Evolutionary conservation across 176 grass and related monocot species (phyloP).

Genomic region (Juncus inflexus): DNA sequence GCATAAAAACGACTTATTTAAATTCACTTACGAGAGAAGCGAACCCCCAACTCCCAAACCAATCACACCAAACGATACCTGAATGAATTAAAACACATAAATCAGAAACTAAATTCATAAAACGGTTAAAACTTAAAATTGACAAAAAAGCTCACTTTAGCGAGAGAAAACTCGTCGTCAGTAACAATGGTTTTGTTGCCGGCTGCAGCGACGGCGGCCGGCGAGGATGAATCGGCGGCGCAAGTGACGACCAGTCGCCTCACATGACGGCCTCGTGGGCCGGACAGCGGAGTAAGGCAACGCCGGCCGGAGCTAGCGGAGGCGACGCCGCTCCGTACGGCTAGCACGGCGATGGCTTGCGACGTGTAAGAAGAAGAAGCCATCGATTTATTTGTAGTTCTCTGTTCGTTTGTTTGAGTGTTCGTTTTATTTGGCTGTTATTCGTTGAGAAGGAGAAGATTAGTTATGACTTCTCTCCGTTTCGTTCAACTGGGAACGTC

Average conservation of each 20-base stretch:
- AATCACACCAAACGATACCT: constrained; percentile 93
- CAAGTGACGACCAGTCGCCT: constrained; percentile 28
- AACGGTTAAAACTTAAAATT: not conserved
- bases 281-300: not conserved
- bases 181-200: constrained; percentile 44
- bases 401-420: not conserved
- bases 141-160: constrained; percentile 42
- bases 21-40: constrained; percentile 71
- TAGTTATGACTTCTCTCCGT: not conserved
- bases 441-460: not conserved
- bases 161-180: constrained; percentile 74
- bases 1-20: not conserved
- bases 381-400: constrained; percentile 7
- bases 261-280: constrained; percentile 1
- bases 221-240: constrained; percentile 44
- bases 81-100: not conserved
- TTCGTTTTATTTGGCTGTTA: constrained; percentile 3
- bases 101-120: not conserved
- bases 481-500: too few species aligned
- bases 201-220: constrained; percentile 19
- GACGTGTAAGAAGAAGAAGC: constrained; percentile 22
- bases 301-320: not conserved
- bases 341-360: constrained; percentile 28
- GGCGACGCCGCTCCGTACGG: constrained; percentile 23
- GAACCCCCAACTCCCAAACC: constrained; percentile 61